Base-by-base conservation (phyloP, 352 stramenopile species). In the Phytophthora constricta region DNA sequence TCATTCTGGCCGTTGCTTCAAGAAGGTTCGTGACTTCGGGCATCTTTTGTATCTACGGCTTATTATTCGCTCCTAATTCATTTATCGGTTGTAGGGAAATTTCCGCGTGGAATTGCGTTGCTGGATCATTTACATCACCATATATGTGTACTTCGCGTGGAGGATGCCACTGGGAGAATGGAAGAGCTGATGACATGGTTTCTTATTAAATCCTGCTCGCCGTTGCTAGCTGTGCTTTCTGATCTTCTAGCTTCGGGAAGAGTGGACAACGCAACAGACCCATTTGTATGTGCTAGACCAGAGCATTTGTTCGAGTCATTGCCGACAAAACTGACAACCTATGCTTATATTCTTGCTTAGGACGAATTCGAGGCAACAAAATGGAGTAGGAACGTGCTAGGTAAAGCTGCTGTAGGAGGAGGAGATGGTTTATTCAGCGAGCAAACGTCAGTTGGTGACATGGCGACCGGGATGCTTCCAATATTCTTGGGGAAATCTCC, bases 171-270 rank as follows among this genome's bases (percentile, higher is more conserved):
- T 5, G 74, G 81, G 10, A 27, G 58, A 22, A 63, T 72, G 23
- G 53, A 74, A 28, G 31, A 67, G 19, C 33, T 93, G 17, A 52
- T 79, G 9, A 73, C 43, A 20, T 92, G 85, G 85, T 71, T 93
- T 27, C 68, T 93, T 26, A 66, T 86, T 1, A 85, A 84, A 48
- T 64, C 78, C 19, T 76, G 70, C n/a, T 68, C 62, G 16, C 81
- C 85, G 27, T 80, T 89, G n/a, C 45, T 93, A n/a, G 58, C 58
- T 33, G 64, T 75, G 0, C 54, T 93, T 28, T 84, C 85, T 4
- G 69, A 76, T n/a, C 81, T 90, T 31, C 63, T 88, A 9, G 62
- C 74, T 1, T 72, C 57, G 5, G 85, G 85, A 2, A 62, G 73
- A 37, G 76, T 89, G 22, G 55, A 71, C 10, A 58, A 89, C 37